Evolutionary conservation across 2,329 filamentous ascomycete species (phyloP).

Genomic region (Coleophoma eucalyptorum): DNA sequence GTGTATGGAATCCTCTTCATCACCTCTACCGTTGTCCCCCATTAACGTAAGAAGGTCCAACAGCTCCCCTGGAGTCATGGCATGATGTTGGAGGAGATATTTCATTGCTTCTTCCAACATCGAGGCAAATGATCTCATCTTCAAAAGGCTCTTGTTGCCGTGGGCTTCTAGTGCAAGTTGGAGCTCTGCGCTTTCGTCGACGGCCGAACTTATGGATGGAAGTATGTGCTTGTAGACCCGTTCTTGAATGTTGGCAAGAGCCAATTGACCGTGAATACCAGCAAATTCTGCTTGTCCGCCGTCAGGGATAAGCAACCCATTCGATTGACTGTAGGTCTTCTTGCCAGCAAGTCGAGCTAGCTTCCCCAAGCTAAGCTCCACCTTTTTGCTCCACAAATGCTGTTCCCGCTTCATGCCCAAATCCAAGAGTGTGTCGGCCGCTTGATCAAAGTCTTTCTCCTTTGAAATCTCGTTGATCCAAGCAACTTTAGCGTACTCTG

Average conservation of each 20-base stretch:
- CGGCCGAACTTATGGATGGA: conserved; percentile 63
- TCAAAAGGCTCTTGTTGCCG: conserved; percentile 46
- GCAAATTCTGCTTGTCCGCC: conserved; percentile 31
- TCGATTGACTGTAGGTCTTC: conserved; percentile 35
- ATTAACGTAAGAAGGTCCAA: conserved; percentile 82
- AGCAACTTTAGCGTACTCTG: conserved; percentile 70
- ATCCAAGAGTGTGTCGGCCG: conserved; percentile 66
- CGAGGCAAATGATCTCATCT: conserved; percentile 62
- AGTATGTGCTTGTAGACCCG: conserved; percentile 68
- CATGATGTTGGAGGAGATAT: conserved; percentile 67
- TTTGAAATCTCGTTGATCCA: conserved; percentile 93
- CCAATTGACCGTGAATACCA: conserved; percentile 21
- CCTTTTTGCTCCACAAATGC: conserved; percentile 88
- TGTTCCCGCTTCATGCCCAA: conserved; percentile 70
- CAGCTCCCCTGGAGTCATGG: conserved; percentile 60
- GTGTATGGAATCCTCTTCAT: conserved; percentile 41
- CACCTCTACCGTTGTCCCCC: conserved; percentile 32
- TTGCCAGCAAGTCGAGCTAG: conserved; percentile 67
- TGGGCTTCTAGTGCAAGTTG: conserved; percentile 67
- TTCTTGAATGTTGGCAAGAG: conserved; percentile 70
- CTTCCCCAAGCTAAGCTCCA: conserved; percentile 87
- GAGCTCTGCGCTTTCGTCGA: conserved; percentile 76
- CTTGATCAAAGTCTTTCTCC: conserved; percentile 71
- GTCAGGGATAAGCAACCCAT: conserved; percentile 19
- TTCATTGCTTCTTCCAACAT: conserved; percentile 69